Conservation (phyloP, 192 early-diverging fungal genomes). For the Geranomyces variabilis region DNA sequence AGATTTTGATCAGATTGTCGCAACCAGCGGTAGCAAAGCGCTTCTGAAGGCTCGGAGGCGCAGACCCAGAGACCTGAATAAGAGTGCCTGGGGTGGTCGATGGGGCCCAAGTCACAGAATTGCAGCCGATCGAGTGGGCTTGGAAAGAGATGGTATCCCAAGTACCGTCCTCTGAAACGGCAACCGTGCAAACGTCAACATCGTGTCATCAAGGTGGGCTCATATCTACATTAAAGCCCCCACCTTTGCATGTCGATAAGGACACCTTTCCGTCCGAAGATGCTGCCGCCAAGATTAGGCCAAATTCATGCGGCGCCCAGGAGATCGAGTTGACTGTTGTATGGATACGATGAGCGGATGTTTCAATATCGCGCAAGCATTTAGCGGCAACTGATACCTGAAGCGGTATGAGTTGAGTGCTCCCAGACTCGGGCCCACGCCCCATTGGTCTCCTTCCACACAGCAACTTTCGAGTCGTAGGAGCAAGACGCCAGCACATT, state of each 20-base stretch:
- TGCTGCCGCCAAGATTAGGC: slow-evolving; percentile 86
- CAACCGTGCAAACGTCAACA: too few relatives aligned
- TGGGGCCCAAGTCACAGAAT: slow-evolving; percentile 95
- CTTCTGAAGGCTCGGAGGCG: slow-evolving; percentile 51
- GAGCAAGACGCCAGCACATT: slow-evolving; percentile 94
- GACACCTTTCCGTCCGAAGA: slow-evolving; percentile 96
- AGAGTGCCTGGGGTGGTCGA: slow-evolving; percentile 77
- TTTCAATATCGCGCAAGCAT: background rate
- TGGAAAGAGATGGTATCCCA: slow-evolving; percentile 81
- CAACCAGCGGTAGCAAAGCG: slow-evolving; percentile 93
- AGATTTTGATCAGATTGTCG: slow-evolving; percentile 96
- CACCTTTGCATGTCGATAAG: slow-evolving; percentile 89
- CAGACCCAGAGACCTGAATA: slow-evolving; percentile 60
- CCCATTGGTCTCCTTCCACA: slow-evolving; percentile 93
- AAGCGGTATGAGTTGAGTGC: slow-evolving; percentile 84
- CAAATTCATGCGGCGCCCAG: slow-evolving; percentile 97
- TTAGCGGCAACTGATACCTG: slow-evolving; percentile 56
- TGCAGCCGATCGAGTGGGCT: slow-evolving; percentile 89
- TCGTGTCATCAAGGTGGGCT: too few relatives aligned
- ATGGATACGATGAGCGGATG: background rate
- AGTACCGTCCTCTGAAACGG: slow-evolving; percentile 70
- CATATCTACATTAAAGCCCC: too few relatives aligned
- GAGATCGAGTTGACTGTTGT: slow-evolving; percentile 87
- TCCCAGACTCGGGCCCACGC: slow-evolving; percentile 82
- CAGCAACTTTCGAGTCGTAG: slow-evolving; percentile 92